Percentiles rank a stretch among this genome's conserved stretches.
Evolutionary conservation across 2,329 filamentous ascomycete species (phyloP).

Genomic region (Ceratocystis diversiconidia): DNA sequence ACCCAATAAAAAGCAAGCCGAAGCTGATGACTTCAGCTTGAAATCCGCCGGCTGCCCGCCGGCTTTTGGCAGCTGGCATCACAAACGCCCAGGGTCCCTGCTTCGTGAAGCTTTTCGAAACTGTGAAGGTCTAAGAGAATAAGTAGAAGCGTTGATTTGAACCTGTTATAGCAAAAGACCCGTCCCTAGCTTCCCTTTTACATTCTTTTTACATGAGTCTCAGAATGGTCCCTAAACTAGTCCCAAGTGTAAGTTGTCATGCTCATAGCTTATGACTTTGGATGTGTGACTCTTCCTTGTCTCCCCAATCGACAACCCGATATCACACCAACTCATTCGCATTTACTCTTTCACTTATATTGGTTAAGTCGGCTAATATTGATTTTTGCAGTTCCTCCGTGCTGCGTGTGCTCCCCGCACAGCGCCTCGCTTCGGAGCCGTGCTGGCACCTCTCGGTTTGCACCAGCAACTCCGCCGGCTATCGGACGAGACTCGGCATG

Average conservation of each 20-base stretch:
- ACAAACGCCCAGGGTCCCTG: too few species aligned
- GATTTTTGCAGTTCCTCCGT: not conserved
- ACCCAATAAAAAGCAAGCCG: too few species aligned
- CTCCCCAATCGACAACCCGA: not conserved
- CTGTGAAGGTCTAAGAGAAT: too few species aligned
- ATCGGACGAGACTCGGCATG: conserved; percentile 62
- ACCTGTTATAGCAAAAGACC: too few species aligned
- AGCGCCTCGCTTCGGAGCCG: not conserved
- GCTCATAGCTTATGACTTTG: too few species aligned
- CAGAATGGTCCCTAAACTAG: not conserved
- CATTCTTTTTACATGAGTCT: not conserved
- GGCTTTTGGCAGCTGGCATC: too few species aligned
- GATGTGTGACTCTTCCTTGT: not conserved
- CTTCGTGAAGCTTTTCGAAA: too few species aligned
- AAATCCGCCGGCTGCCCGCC: too few species aligned
- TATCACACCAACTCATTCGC: not conserved
- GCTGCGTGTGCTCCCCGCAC: not conserved
- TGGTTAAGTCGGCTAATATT: not conserved
- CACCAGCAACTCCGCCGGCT: conserved; percentile 29
- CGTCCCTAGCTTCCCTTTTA: too few species aligned
- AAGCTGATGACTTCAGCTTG: too few species aligned
- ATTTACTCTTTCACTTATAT: too few species aligned
- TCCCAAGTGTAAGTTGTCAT: conserved; percentile 2
- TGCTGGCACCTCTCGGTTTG: not conserved
- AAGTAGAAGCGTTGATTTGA: too few species aligned